Evolutionary conservation across 1,284 basidiomycete genomes (phyloP), one percentile per base, ranked within the genome.

Genomic region (Moesziomyces globuligerus): DNA sequence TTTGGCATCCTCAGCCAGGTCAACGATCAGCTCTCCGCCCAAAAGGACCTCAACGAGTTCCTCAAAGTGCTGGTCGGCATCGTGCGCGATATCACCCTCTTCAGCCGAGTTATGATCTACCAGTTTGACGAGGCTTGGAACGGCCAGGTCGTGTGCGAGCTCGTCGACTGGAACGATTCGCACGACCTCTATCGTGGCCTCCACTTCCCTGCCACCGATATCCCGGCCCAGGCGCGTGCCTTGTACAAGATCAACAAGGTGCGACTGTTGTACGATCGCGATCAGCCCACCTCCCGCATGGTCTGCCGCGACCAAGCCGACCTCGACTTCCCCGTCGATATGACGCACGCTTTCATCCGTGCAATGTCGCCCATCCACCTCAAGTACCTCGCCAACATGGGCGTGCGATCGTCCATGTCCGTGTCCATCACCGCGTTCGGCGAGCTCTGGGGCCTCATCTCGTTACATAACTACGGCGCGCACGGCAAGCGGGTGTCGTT

Each of bases 281-380:
- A 87, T 32, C 90, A 90, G 78, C 85, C 87, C 1, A 92, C 91
- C 0, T 91, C 92, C 4, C 86, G 92, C 6, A 85, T 95, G 48
- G 89, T 94, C 13, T 89, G 90, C 42, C 85, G 88, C 45, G 86
- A 84, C 52, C 85, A 86, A 72, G 86, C 86, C 24, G 92, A 94
- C 81, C 85, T 94, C 7, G 86, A 89, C 37, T 83, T 84, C 3
- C 91, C 92, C 2, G 84, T 94, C 65, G 89, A 94, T 80, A 93
- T 94, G 91, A 93, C 92, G 0, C 90, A 93, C 81, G 91, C 89
- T 62, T 91, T 90, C 78, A 85, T 94, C 13, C 88, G 92, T 17
- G 91, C 92, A 2, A 94, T 94, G 91, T 91, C 90, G 75, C 92
- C 92, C 2, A 92, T 94, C 53, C 92, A 94, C 80, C 84, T 92